A percentile compares a stretch with the other conserved stretches of the same genome.
phyloP scores from a whole-genome alignment of 306 rosid species.

The Ochetophila trinervis region DNA sequence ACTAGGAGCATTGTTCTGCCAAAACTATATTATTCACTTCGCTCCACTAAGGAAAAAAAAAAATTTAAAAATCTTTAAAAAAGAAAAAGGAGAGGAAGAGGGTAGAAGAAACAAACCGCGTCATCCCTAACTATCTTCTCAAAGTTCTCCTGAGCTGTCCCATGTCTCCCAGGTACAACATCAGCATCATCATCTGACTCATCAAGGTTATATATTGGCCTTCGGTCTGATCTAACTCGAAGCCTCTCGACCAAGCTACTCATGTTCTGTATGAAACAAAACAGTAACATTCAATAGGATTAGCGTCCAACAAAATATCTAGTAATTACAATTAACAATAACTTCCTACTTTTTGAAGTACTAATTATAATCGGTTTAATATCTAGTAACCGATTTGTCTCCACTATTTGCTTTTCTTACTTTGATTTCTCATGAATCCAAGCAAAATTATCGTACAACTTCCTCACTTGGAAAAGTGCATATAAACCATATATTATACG shows the following conservation, averaged over 20 bases:
- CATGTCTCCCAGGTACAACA: conserved; percentile 52
- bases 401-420: no score
- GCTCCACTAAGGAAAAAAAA: not conserved
- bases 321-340: not conserved
- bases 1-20: no score
- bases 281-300: conserved; percentile 9
- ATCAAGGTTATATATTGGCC: conserved; percentile 77
- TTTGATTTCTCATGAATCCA: not conserved
- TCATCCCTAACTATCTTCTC: conserved; percentile 83
- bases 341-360: not conserved
- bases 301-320: not conserved
- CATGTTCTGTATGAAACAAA: conserved; percentile 52
- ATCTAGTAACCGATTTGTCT: no score
- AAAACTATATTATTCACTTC: no score
- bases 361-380: no score
- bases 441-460: not conserved
- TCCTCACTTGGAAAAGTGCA: not conserved
- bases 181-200: conserved; percentile 94
- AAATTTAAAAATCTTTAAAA: no score
- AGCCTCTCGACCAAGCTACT: conserved; percentile 99
- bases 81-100: not conserved
- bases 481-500: not conserved
- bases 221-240: conserved; percentile 92
- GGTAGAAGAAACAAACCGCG: conserved; percentile 46
- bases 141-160: conserved; percentile 50